Evolutionary conservation across 1,284 basidiomycete species (phyloP), one percentile per base, ranked within the genome.

Genomic region (Anthracocystis panici-leucophaei): DNA sequence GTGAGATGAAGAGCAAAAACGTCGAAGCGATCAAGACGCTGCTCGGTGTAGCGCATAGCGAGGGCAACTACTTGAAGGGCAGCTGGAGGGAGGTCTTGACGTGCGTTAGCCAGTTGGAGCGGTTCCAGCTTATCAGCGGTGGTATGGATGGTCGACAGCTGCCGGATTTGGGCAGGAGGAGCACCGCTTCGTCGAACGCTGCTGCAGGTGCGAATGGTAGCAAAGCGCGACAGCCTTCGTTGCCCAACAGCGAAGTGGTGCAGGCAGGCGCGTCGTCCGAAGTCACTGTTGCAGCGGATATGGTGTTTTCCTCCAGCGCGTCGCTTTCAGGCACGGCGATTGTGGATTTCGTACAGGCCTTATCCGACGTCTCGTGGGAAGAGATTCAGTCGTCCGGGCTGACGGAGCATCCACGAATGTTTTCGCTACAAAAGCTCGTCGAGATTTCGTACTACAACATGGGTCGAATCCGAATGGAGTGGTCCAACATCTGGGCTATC

Each of bases 381-480:
- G 97, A 99, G 87, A 99, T 99, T 57, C 95, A 97, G 85, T 95
- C 94, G 1, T 97, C 95, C 0, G 95, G 95, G 23, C 87, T 95
- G 44, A 95, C 94, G 8, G 86, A 86, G 29, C 92, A 94, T 75
- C 97, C 97, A 2, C 91, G 97, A 50, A 88, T 98, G 65, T 99
- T 99, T 88, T 97, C 95, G 86, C 87, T 99, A 73, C 97, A 99
- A 86, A 99, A 99, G 87, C 88, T 99, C 49, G 97, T 99, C 51
- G 97, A 99, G 85, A 99, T 99, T 75, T 97, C 95, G 23, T 99
- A 99, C 87, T 99, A 99, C 88, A 99, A 99, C 87, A 99, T 99
- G 97, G 92, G 89, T 69, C 92, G 97, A 65, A 99, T 99, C 84
- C 93, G 97, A 86, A 88, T 99, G 65, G 97, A 99, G 85, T 99